Percentiles rank a stretch among this genome's conserved stretches.
Conservation (phyloP, 1,284 basidiomycete species). For the Apiotrichum domesticum region DNA sequence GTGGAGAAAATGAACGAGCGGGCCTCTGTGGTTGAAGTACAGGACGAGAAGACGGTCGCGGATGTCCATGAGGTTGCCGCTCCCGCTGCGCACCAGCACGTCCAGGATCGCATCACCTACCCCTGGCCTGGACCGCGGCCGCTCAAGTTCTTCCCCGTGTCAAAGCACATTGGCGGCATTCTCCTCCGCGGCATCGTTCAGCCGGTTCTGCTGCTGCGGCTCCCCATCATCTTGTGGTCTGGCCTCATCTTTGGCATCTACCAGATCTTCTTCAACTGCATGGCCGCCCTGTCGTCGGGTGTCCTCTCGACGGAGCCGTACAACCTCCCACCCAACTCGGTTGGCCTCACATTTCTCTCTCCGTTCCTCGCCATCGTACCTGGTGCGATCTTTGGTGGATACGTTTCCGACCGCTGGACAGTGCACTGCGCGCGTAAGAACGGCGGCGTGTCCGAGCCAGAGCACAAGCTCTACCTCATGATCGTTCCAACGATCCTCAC, state of each 20-base stretch:
- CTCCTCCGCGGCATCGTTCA: constrained; percentile 18
- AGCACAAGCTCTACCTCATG: constrained; percentile 19
- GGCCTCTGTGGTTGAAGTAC: not conserved
- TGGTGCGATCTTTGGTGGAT: constrained; percentile 14
- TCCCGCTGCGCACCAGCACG: not conserved
- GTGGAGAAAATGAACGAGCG: not conserved
- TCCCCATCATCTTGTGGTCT: constrained; percentile 17
- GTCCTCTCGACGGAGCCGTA: constrained; percentile 20
- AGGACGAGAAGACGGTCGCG: not conserved
- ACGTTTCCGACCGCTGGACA: constrained; percentile 10
- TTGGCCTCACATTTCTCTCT: constrained; percentile 22
- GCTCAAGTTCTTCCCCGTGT: constrained; percentile 4
- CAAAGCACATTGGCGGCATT: constrained; percentile 12
- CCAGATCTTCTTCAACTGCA: constrained; percentile 22
- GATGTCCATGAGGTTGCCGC: not conserved
- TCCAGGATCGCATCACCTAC: constrained; percentile 5
- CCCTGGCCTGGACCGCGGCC: constrained; percentile 18
- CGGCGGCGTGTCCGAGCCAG: constrained; percentile 20
- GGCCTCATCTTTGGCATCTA: constrained; percentile 18
- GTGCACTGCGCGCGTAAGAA: constrained; percentile 9
- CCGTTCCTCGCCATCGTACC: constrained; percentile 23
- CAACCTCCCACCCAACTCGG: constrained; percentile 19
- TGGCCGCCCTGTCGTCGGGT: constrained; percentile 19
- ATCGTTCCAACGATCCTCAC: constrained; percentile 13
- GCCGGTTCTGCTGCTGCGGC: constrained; percentile 11